Evolutionary conservation across 1,139 yeast species (phyloP).

Genomic region (Zhuliangozyma parablackwelliae): DNA sequence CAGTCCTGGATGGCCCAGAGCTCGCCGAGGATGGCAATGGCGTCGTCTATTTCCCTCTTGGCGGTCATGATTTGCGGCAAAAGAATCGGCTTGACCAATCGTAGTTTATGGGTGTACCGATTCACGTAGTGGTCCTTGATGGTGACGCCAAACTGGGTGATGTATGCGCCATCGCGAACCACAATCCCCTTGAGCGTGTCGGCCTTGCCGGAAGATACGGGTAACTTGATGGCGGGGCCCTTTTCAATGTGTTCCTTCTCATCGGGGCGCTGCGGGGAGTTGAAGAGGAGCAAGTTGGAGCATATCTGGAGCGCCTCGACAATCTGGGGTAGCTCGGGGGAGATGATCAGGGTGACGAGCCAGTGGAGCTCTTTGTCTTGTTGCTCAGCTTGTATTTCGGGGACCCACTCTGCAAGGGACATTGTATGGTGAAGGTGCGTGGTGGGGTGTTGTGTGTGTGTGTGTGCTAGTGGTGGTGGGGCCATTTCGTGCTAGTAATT

Average conservation of each 20-base stretch:
- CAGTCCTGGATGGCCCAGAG: constrained; percentile 10
- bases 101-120: constrained; percentile 22
- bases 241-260: constrained; percentile 21
- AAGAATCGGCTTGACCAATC: constrained; percentile 26
- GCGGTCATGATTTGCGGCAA: constrained; percentile 32
- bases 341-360: constrained; percentile 27
- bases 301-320: constrained; percentile 39
- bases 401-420: neutral
- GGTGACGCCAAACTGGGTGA: constrained; percentile 27
- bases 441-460: too few relatives aligned
- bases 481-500: constrained; percentile 7
- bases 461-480: neutral
- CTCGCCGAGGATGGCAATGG: constrained; percentile 23
- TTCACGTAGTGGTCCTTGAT: constrained; percentile 31
- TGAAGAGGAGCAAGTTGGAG: constrained; percentile 32
- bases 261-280: constrained; percentile 38
- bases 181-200: constrained; percentile 40
- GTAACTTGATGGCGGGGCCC: constrained; percentile 39
- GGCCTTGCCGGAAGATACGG: constrained; percentile 35
- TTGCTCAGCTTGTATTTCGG: constrained; percentile 15
- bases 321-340: constrained; percentile 38
- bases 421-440: neutral
- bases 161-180: constrained; percentile 38
- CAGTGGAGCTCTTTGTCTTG: constrained; percentile 40
- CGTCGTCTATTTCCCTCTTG: constrained; percentile 27